Percentiles rank a stretch among this genome's conserved stretches.
These are phyloP conservation scores for Amaranthus palmeri DNA, from an alignment of 148 eudicot genomes.

Conservation along the genomic window DNA sequence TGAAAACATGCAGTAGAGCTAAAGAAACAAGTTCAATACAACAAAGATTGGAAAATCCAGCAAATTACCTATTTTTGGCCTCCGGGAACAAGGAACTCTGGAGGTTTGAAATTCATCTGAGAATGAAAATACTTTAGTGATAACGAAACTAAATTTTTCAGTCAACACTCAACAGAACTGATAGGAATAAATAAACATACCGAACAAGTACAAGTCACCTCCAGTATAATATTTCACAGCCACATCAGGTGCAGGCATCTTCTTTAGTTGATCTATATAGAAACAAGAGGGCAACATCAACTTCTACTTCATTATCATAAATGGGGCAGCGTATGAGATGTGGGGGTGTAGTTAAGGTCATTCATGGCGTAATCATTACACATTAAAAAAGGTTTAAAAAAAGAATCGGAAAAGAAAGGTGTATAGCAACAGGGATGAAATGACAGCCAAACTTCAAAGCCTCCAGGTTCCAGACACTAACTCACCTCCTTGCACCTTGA, in stretches of 20 bases:
- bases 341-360: neutral
- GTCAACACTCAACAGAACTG: conserved; percentile 2
- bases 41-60: neutral
- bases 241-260: conserved; percentile 67
- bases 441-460: neutral
- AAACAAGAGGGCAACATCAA: conserved; percentile 5
- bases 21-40: neutral
- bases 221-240: conserved; percentile 90
- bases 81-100: conserved; percentile 73
- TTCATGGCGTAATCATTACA: neutral
- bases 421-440: neutral
- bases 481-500: conserved; percentile 80
- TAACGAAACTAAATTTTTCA: neutral
- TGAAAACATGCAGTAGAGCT: neutral
- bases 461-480: neutral
- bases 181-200: conserved; percentile 43
- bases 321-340: too few relatives aligned
- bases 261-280: conserved; percentile 62
- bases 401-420: too few relatives aligned
- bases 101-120: conserved; percentile 98
- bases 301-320: neutral
- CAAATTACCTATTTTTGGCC: conserved; percentile 76
- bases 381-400: neutral
- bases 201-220: conserved; percentile 89
- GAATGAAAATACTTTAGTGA: conserved; percentile 10